Evolutionary conservation across 2,329 filamentous ascomycete genomes (phyloP), one percentile per base, ranked within the genome.

Genomic region (Kalmusia sp.): DNA sequence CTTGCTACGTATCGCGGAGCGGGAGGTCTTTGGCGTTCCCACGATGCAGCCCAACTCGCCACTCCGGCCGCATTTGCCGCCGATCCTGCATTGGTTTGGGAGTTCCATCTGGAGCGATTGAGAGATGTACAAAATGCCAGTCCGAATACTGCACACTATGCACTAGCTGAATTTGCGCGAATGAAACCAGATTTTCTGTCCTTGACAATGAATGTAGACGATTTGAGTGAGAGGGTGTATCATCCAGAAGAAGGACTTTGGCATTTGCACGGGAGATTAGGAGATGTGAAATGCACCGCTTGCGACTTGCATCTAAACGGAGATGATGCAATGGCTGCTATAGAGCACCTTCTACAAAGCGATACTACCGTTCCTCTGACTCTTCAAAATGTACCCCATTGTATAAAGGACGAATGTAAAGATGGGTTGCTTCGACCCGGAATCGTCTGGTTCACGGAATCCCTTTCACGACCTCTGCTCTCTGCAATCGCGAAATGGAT

Each of bases 381-480:
- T 37, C 15, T 30, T 19, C 21, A 15, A 21, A 38, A 55, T 11
- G 19, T 67, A 2, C 61, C 62, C 1, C 44, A 47, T 4, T 65
- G 62, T 33, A 52, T 51, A 14, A 54, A 22, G 15, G 19, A 19
- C 7, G 25, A 39, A 21, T 56, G 59, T 30, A 28, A 43, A 3
- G 31, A 31, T 12, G 53, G 54, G 4, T 43, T 67, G 4, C 49
- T 67, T 19, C 57, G 64, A 3, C 63, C 64, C 7, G 61, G 45
- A 3, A 35, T 66, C 3, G 50, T 65, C 11, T 64, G 56, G 60
- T 66, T 65, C 37, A 55, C 38, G 3, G 64, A 66, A 34, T 30
- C 55, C 2, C 43, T 63, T 35, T 21, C 89, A 5, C 3, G 25
- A 14, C 3, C 27, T 19, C 12, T 43, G 22, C 37, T 53, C 17